Conservation (phyloP, 306 rosid species). For the Phaseolus lunatus region DNA sequence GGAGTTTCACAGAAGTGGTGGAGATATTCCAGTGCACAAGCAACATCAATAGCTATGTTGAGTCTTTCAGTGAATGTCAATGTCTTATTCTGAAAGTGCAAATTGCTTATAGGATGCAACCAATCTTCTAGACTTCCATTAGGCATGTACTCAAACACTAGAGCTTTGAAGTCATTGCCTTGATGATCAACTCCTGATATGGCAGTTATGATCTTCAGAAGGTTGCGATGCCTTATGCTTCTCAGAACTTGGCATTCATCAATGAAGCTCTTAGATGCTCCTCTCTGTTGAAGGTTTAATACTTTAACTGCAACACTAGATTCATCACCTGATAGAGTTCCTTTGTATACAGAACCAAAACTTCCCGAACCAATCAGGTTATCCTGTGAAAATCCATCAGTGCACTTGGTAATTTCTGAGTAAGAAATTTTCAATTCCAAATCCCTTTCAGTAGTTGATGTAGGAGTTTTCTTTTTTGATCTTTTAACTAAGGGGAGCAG, state of each 20-base stretch:
- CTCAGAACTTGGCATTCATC: conserved; percentile 46
- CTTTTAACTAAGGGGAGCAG: neutral
- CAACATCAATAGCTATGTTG: conserved; percentile 45
- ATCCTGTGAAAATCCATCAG: conserved; percentile 47
- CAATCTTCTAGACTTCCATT: conserved; percentile 49
- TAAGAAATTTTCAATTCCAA: conserved; percentile 43
- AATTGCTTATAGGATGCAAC: conserved; percentile 38
- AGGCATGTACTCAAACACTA: conserved; percentile 46
- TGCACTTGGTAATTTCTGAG: conserved; percentile 34
- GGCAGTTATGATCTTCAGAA: conserved; percentile 48
- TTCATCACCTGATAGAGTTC: conserved; percentile 32
- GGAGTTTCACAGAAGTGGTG: conserved; percentile 43
- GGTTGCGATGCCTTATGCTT: conserved; percentile 48
- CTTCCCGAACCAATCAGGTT: conserved; percentile 52
- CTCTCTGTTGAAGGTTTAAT: conserved; percentile 44
- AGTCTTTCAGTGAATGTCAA: conserved; percentile 36
- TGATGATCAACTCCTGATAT: conserved; percentile 46
- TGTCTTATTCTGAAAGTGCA: conserved; percentile 1
- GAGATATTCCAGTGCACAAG: conserved; percentile 47
- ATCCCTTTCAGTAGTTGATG: neutral
- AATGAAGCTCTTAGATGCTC: conserved; percentile 43
- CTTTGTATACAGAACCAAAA: conserved; percentile 57
- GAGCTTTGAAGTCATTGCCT: conserved; percentile 55
- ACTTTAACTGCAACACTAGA: conserved; percentile 50
- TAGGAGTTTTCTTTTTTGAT: conserved; percentile 12